A percentile compares a stretch with the other conserved stretches of the same genome.
These are phyloP conservation scores for Aspergillus calidoustus DNA, from an alignment of 2,329 filamentous ascomycete genomes.

Conservation along the genomic window DNA sequence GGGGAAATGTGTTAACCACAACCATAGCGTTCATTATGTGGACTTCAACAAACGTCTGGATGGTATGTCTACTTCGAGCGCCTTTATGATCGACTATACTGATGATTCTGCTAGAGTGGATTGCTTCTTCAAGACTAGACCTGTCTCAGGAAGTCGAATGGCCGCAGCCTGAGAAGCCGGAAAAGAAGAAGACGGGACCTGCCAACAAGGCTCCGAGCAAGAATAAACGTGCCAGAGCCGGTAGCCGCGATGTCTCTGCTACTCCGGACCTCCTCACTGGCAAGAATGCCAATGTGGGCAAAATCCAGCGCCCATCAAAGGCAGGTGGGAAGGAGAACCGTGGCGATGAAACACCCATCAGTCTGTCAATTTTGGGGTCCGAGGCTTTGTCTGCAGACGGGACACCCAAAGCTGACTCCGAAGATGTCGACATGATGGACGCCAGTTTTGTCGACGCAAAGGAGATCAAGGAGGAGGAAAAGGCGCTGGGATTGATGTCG, in stretches of 20 bases:
- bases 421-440: slow-evolving; percentile 52
- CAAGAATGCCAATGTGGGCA: slow-evolving; percentile 54
- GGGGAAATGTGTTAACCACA: slow-evolving; percentile 25
- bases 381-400: slow-evolving; percentile 44
- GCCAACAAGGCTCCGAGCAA: slow-evolving; percentile 59
- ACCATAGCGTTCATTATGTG: slow-evolving; percentile 79
- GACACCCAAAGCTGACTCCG: slow-evolving; percentile 45
- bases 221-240: slow-evolving; percentile 59
- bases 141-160: slow-evolving; percentile 92
- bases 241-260: slow-evolving; percentile 59
- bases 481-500: slow-evolving; percentile 53
- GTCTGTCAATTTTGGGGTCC: slow-evolving; percentile 37
- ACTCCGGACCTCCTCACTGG: slow-evolving; percentile 58
- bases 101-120: slow-evolving; percentile 74
- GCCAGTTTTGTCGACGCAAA: slow-evolving; percentile 32
- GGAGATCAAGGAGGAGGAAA: slow-evolving; percentile 45
- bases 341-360: slow-evolving; percentile 48
- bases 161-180: slow-evolving; percentile 87
- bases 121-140: slow-evolving; percentile 80
- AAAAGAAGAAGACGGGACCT: slow-evolving; percentile 76
- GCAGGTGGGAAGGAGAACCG: slow-evolving; percentile 66
- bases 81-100: slow-evolving; percentile 19
- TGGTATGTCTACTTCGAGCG: slow-evolving; percentile 38
- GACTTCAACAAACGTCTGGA: slow-evolving; percentile 92
- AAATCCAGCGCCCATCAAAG: slow-evolving; percentile 55